Evolutionary conservation across 2,329 filamentous ascomycete genomes (phyloP).

Genomic region (Aspergillus sp.): DNA sequence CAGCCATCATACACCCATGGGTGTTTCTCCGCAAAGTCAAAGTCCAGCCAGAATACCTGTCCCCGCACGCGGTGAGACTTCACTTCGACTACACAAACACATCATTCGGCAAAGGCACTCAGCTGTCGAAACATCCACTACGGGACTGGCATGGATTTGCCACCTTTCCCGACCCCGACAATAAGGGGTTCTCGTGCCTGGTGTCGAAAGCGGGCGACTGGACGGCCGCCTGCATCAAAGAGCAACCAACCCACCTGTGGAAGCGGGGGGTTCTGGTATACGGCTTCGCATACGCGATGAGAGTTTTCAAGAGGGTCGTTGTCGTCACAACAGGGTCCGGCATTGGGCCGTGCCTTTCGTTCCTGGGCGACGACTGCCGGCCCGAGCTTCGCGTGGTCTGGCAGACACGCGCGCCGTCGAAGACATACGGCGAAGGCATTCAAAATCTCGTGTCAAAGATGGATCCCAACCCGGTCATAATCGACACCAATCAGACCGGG

Average conservation of each 20-base stretch:
- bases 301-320: slow-evolving; percentile 56
- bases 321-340: slow-evolving; percentile 64
- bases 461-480: slow-evolving; percentile 55
- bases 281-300: slow-evolving; percentile 58
- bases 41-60: slow-evolving; percentile 59
- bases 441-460: slow-evolving; percentile 46
- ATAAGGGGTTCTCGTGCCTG: slow-evolving; percentile 56
- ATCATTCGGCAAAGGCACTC: slow-evolving; percentile 47
- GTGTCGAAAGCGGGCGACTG: slow-evolving; percentile 68
- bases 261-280: slow-evolving; percentile 58
- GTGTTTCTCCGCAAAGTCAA: slow-evolving; percentile 57
- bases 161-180: slow-evolving; percentile 53
- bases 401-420: slow-evolving; percentile 53
- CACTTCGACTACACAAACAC: slow-evolving; percentile 57
- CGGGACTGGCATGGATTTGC: slow-evolving; percentile 70
- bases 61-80: slow-evolving; percentile 61
- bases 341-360: slow-evolving; percentile 59
- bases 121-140: slow-evolving; percentile 54
- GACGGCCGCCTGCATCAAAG: slow-evolving; percentile 55
- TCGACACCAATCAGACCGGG: slow-evolving; percentile 54
- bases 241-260: slow-evolving; percentile 55
- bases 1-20: slow-evolving; percentile 64
- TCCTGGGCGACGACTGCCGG: slow-evolving; percentile 42
- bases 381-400: slow-evolving; percentile 53
- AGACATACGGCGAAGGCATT: slow-evolving; percentile 54